These are phyloP conservation scores for Pleodorina starrii DNA, from an alignment of 139 green algal species.

Conservation along the genomic window DNA sequence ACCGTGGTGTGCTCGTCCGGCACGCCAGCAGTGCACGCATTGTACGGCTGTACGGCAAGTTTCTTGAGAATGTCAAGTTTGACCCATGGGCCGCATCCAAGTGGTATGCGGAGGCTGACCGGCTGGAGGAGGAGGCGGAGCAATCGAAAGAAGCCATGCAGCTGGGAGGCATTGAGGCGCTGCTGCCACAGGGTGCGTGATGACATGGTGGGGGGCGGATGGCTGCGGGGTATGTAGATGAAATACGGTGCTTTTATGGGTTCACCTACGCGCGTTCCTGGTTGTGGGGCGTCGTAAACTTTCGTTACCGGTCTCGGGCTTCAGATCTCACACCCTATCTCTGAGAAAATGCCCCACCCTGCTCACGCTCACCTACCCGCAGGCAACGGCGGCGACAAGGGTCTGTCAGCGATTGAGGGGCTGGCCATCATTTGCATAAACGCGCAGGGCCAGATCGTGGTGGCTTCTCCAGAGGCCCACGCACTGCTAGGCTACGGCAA, in stretches of 20 bases:
- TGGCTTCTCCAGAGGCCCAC: conserved; percentile 25
- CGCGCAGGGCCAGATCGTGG: conserved; percentile 48
- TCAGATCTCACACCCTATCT: too few relatives aligned
- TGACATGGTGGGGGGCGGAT: too few relatives aligned
- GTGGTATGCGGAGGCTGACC: conserved; percentile 44
- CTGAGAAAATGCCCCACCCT: too few relatives aligned
- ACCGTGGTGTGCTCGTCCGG: conserved; percentile 3
- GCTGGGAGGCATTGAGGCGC: conserved; percentile 12
- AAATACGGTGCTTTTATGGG: too few relatives aligned
- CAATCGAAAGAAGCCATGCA: conserved; percentile 42
- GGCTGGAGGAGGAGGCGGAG: conserved; percentile 41
- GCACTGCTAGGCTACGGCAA: conserved; percentile 60
- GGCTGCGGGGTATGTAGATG: too few relatives aligned
- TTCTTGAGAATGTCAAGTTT: conserved; percentile 43
- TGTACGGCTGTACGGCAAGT: conserved; percentile 42
- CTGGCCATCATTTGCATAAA: conserved; percentile 56
- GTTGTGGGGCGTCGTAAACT: too few relatives aligned
- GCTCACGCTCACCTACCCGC: too few relatives aligned
- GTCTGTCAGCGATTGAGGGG: not conserved
- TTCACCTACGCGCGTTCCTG: too few relatives aligned
- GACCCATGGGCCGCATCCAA: conserved; percentile 47
- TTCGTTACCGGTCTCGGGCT: too few relatives aligned
- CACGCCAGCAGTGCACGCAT: conserved; percentile 20
- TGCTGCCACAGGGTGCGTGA: not conserved
- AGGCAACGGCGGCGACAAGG: not conserved